Base-by-base conservation (phyloP, 2,329 filamentous ascomycete species). In the Xylaria sp. region DNA sequence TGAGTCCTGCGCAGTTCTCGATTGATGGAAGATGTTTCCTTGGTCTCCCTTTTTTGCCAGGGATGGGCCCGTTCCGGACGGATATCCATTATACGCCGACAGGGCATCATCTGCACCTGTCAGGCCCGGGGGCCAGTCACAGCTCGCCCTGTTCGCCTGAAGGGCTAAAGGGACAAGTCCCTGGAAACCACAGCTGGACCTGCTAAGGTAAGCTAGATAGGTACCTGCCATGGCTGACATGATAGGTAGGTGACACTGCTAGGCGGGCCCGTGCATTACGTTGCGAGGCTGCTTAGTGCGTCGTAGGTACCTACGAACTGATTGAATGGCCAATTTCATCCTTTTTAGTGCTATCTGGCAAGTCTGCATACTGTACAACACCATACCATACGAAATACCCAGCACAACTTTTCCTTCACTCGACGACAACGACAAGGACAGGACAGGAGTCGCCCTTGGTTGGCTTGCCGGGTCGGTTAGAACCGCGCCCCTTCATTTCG, bases 291-390 rank as follows among this genome's bases (percentile, higher is more conserved):
- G 29, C 29, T 13, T 7, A 34, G 8, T 34, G 29, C 29, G 8
- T n/a, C n/a, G n/a, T n/a, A n/a, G n/a, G n/a, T n/a, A n/a, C n/a
- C 24, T 26, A 6, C 5, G 24, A 6, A 26, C 24, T 26, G 24
- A 26, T 26, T 26, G 24, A 26, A 26, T 26, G n/a, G n/a, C n/a
- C n/a, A 26, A 26, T 26, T 26, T 26, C 24, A 26, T n/a, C 24
- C 24, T 26, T 26, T 26, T 34, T 57, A 57, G 54, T 60, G 55
- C 58, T 60, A 60, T 60, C 58, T 60, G 58, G 58, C 58, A 58
- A 57, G 26, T 44, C 54, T 18, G 21, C 44, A 44, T 56, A 34
- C 29, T 34, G 29, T 34, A 34, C 29, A 11, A 13, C 11, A 34
- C 29, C 5, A 34, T 34, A 34, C 29, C 29, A 34, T 11, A 11